phyloP scores from a whole-genome alignment of 306 rosid species.

The Rosa multiflora region DNA sequence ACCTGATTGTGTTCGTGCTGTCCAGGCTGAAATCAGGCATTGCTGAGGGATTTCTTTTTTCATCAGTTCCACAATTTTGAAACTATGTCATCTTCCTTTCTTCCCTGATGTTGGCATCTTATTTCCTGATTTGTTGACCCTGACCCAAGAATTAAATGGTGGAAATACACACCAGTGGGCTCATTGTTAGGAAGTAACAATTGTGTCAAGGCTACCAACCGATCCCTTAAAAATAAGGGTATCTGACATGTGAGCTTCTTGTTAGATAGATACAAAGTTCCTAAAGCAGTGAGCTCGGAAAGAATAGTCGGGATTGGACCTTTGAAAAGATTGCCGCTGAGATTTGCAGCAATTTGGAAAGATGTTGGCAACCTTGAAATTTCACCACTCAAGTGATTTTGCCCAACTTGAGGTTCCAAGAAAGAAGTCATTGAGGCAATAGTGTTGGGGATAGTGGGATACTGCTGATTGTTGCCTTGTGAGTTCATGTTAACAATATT shows the following conservation, averaged over 20 bases:
- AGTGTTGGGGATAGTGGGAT: constrained; percentile 34
- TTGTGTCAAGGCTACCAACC: constrained; percentile 39
- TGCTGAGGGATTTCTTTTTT: constrained; percentile 18
- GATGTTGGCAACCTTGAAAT: no score
- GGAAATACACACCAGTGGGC: neutral
- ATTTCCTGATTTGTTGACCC: no score
- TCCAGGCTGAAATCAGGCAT: constrained; percentile 27
- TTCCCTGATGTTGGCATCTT: no score
- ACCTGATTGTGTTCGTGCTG: constrained; percentile 13
- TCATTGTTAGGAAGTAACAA: constrained; percentile 51
- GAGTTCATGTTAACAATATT: constrained; percentile 40
- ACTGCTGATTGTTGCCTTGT: constrained; percentile 51
- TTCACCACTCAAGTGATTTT: constrained; percentile 44
- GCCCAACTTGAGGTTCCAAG: constrained; percentile 66
- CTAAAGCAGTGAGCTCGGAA: constrained; percentile 6
- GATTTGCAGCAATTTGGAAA: constrained; percentile 23
- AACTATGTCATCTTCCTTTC: no score
- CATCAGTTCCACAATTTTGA: no score
- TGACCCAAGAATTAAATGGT: no score
- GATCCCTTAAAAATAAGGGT: no score
- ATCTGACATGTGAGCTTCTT: constrained; percentile 36
- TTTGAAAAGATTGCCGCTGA: constrained; percentile 56
- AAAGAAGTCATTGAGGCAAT: constrained; percentile 11
- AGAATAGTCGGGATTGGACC: constrained; percentile 49
- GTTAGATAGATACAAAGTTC: constrained; percentile 41